Evolutionary conservation across 2,329 filamentous ascomycete genomes (phyloP), one percentile per base, ranked within the genome.

Genomic region (Metarhizium robertsii): DNA sequence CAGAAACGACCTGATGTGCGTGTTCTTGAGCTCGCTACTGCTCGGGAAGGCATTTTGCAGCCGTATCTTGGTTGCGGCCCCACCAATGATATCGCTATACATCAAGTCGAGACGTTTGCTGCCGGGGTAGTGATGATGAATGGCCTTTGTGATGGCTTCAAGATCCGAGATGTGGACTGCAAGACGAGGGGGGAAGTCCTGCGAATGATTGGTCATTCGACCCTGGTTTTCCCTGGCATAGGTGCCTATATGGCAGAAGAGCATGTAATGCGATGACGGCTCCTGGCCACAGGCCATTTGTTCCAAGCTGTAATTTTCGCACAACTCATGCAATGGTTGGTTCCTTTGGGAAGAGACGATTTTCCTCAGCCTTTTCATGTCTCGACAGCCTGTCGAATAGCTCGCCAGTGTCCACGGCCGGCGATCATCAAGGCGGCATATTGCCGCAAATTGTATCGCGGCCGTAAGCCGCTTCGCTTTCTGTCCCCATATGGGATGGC

Each of bases 401-500:
- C 25, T 25, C 4, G 25, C 25, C 43, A 56, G 32, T n/a, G 34
- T 34, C 51, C 54, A 56, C 3, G 54, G 50, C 46, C 49, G 50
- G 2, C 50, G 34, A n/a, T 56, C 45, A n/a, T 50, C 51, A 1
- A 34, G 42, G 3, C 54, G 50, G 30, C 51, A 56, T 20, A 56
- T 20, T 2, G 51, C 46, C 14, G 46, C 30, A 29, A 30, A 56
- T 30, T 56, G 54, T 6, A 56, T 56, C n/a, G n/a, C 14, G 6
- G 47, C 53, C 2, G 40, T 32, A 2, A 56, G 40, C 2, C 40
- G 10, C 8, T 7, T 50, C 7, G 45, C 34, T 11, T 53, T 29
- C 4, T 36, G 50, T 5, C 51, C 36, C 54, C 55, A 56, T 11
- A 46, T 50, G 0, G 51, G 50, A 47, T 56, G 55, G 16, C 48